Evolutionary conservation across 305 asterid species (phyloP).

Genomic region (Plantago rigida): DNA sequence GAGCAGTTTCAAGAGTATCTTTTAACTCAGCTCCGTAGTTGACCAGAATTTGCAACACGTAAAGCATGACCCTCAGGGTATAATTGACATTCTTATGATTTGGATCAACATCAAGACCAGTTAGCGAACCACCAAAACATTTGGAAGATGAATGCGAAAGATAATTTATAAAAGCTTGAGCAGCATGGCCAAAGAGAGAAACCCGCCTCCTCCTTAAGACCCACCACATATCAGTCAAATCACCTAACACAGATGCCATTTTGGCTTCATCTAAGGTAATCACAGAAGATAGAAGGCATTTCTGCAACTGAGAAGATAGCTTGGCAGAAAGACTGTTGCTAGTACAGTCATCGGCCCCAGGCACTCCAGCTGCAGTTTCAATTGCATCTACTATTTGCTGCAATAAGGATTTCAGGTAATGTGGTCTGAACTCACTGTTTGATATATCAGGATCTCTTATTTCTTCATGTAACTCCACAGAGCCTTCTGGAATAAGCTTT

Average conservation of each 20-base stretch:
- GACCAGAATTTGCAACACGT: slow-evolving; percentile 78
- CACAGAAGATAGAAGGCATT: slow-evolving; percentile 42
- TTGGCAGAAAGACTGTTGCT: slow-evolving; percentile 47
- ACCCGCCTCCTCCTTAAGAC: slow-evolving; percentile 77
- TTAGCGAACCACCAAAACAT: slow-evolving; percentile 52
- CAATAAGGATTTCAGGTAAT: slow-evolving; percentile 33
- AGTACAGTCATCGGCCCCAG: slow-evolving; percentile 62
- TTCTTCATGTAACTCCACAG: slow-evolving; percentile 38
- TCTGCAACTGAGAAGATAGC: slow-evolving; percentile 61
- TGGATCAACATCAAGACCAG: slow-evolving; percentile 47
- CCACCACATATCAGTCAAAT: slow-evolving; percentile 74
- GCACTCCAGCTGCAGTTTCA: slow-evolving; percentile 68
- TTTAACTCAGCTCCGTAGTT: slow-evolving; percentile 80
- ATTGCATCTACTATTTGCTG: slow-evolving; percentile 52
- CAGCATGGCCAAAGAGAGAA: slow-evolving; percentile 87
- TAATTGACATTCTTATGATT: slow-evolving; percentile 54
- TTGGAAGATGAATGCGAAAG: slow-evolving; percentile 74
- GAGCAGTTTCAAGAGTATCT: slow-evolving; percentile 76
- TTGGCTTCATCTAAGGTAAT: slow-evolving; percentile 40
- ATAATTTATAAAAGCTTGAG: slow-evolving; percentile 76
- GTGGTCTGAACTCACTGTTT: slow-evolving; percentile 28
- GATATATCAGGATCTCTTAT: slow-evolving; percentile 31
- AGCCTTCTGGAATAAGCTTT: slow-evolving; percentile 41
- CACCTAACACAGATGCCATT: slow-evolving; percentile 39
- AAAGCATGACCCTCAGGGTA: slow-evolving; percentile 74